A percentile compares a stretch with the other conserved stretches of the same genome.
Conservation (phyloP, 139 green algal genomes). For the Volvox reticuliferus region DNA sequence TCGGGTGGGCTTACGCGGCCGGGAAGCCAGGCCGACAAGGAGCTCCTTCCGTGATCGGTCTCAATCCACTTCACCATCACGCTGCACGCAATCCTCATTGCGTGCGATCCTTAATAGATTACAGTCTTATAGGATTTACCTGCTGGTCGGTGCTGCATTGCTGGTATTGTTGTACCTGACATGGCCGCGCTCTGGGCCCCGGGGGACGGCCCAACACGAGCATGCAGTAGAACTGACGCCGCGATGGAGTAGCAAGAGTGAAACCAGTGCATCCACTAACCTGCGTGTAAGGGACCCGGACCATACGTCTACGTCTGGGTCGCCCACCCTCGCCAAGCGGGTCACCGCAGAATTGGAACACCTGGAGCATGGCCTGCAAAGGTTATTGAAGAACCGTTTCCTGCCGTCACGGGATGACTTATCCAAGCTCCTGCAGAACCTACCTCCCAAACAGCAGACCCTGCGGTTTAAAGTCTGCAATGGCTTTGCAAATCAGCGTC, state of each 20-base stretch:
- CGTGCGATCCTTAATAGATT: neutral
- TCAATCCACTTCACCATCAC: constrained; percentile 27
- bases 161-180: neutral
- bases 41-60: constrained; percentile 3
- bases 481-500: constrained; percentile 67
- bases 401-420: neutral
- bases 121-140: neutral
- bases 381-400: neutral
- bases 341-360: too few relatives aligned
- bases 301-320: too few relatives aligned
- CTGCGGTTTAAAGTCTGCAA: constrained; percentile 63
- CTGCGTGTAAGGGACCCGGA: neutral
- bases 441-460: constrained; percentile 30
- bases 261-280: neutral
- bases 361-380: neutral
- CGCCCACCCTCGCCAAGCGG: too few relatives aligned
- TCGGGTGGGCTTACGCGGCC: neutral
- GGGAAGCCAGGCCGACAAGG: neutral
- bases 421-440: neutral
- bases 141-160: neutral
- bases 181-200: neutral
- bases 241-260: neutral
- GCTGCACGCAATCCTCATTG: neutral
- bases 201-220: neutral
- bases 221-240: neutral